phyloP scores from a whole-genome alignment of 768 basidiomycete species.

The Favolaschia claudopus region DNA sequence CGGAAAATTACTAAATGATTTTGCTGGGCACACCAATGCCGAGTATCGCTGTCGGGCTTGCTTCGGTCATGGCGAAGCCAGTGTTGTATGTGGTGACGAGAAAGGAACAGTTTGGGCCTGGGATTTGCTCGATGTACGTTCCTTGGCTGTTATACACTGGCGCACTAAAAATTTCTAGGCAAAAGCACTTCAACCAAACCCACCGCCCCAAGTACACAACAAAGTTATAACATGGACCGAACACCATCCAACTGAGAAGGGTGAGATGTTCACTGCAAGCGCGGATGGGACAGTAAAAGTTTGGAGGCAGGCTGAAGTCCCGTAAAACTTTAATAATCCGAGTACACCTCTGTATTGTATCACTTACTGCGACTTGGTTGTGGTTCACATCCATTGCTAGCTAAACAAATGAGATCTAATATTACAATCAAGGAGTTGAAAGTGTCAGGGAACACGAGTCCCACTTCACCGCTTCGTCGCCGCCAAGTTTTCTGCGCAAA shows the following conservation, averaged over 20 bases:
- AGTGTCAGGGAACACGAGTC: background rate
- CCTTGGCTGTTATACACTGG: constrained; percentile 5
- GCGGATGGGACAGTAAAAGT: constrained; percentile 93
- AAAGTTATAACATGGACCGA: constrained; percentile 93
- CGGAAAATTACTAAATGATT: constrained; percentile 87
- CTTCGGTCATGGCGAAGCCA: constrained; percentile 86
- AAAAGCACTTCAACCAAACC: constrained; percentile 70
- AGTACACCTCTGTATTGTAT: background rate
- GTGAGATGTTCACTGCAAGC: constrained; percentile 89
- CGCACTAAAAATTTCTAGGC: constrained; percentile 55
- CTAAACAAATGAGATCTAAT: background rate
- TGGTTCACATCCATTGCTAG: background rate
- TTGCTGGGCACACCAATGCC: constrained; percentile 76
- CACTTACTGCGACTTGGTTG: background rate
- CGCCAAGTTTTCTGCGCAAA: constrained; percentile 42
- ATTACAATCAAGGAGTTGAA: constrained; percentile 16
- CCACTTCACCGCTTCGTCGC: constrained; percentile 25
- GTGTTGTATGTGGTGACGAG: constrained; percentile 89
- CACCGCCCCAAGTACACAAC: constrained; percentile 80
- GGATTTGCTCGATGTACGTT: constrained; percentile 86
- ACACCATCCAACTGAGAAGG: constrained; percentile 81
- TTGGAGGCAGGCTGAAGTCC: constrained; percentile 64
- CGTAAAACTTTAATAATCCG: background rate
- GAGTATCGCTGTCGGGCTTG: constrained; percentile 83
- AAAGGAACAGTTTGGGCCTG: constrained; percentile 89